A percentile compares a stretch with the other conserved stretches of the same genome.
Conservation (phyloP, 225 moss, liverwort and hornwort species). For the Climacium dendroides region DNA sequence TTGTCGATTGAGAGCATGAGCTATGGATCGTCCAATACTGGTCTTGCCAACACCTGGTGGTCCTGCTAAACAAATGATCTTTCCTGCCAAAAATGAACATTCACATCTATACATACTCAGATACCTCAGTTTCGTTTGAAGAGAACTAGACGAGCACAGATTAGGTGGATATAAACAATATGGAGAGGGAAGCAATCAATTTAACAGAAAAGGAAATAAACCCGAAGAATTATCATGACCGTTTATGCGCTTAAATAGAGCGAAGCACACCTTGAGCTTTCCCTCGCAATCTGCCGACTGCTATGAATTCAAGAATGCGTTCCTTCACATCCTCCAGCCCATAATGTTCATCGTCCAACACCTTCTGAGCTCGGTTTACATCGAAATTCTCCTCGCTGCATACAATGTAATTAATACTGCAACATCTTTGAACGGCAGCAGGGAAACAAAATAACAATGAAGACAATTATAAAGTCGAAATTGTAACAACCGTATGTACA, state of each 20-base stretch:
- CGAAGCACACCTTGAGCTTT: constrained; percentile 69
- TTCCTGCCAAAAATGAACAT: constrained; percentile 43
- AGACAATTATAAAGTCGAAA: background rate
- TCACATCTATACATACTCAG: background rate
- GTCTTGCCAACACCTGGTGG: constrained; percentile 99
- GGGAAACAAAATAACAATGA: background rate
- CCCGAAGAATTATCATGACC: background rate
- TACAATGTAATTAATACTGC: background rate
- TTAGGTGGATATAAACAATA: background rate
- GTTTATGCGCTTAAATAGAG: background rate
- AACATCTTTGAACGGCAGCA: background rate
- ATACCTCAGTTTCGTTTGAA: background rate
- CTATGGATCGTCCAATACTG: constrained; percentile 96
- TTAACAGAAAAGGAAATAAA: background rate
- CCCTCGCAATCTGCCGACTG: constrained; percentile 88
- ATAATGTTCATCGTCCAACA: constrained; percentile 83
- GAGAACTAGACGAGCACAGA: background rate
- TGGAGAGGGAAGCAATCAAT: background rate
- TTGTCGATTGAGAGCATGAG: constrained; percentile 91
- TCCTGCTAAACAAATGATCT: constrained; percentile 95
- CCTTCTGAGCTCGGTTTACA: constrained; percentile 69
- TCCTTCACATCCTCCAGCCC: constrained; percentile 88
- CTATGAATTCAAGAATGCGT: constrained; percentile 95
- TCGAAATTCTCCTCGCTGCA: constrained; percentile 91
- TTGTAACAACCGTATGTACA: background rate